These are phyloP conservation scores for Cystofilobasidium capitatum DNA, from an alignment of 768 basidiomycete genomes.

Conservation along the genomic window DNA sequence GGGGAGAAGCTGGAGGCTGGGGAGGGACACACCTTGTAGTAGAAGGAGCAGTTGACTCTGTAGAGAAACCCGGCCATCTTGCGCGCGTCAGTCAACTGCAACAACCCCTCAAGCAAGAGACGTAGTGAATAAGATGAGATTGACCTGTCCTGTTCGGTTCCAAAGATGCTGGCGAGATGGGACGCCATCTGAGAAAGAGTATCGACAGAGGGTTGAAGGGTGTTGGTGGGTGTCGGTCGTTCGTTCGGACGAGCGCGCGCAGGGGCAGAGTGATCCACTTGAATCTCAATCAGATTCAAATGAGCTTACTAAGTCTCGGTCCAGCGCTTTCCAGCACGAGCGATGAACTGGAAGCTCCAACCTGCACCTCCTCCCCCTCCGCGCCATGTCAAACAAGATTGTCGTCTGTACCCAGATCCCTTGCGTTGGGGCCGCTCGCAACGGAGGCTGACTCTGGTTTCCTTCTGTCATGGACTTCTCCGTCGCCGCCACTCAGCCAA, in stretches of 20 bases:
- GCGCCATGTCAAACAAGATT: conserved; percentile 86
- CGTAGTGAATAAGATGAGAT: background rate
- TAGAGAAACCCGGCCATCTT: background rate
- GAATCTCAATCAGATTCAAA: too few species aligned
- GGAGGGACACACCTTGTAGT: conserved; percentile 65
- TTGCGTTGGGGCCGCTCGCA: too few species aligned
- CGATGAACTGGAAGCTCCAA: too few species aligned
- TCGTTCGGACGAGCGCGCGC: too few species aligned
- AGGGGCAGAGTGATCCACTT: too few species aligned
- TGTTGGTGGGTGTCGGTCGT: too few species aligned
- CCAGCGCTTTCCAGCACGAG: too few species aligned
- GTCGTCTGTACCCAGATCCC: conserved; percentile 54
- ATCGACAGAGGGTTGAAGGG: background rate
- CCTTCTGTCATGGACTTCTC: background rate
- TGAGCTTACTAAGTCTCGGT: too few species aligned
- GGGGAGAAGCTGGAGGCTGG: background rate
- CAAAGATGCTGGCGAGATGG: conserved; percentile 55
- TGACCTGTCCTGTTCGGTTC: conserved; percentile 51
- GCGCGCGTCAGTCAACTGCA: background rate
- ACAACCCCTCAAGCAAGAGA: background rate
- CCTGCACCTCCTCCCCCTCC: background rate
- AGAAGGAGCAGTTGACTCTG: conserved; percentile 96
- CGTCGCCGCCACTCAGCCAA: conserved; percentile 37
- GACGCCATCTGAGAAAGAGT: conserved; percentile 15
- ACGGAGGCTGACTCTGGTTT: conserved; percentile 46